Conservation (phyloP, 495 filamentous ascomycete species). For the Letharia lupina region DNA sequence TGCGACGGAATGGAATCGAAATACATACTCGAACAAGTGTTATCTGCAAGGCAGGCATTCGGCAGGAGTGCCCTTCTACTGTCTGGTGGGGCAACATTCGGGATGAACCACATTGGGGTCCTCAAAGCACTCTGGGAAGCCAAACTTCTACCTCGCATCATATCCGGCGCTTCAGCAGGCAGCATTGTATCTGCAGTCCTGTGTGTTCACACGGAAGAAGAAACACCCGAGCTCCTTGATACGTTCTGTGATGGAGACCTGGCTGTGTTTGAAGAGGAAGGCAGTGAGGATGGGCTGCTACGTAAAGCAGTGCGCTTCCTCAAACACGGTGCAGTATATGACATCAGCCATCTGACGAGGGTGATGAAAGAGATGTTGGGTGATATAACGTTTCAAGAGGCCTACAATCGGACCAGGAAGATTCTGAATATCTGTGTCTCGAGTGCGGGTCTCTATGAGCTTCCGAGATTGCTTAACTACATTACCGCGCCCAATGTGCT, state of each 20-base stretch:
- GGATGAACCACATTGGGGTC: constrained; percentile 96
- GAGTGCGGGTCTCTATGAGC: constrained; percentile 75
- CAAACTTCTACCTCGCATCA: constrained; percentile 75
- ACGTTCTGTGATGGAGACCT: constrained; percentile 75
- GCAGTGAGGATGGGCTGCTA: constrained; percentile 57
- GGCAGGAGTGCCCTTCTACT: constrained; percentile 79
- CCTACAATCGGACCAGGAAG: constrained; percentile 81
- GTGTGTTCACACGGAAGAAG: constrained; percentile 76
- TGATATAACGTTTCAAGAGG: constrained; percentile 90
- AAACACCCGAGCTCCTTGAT: constrained; percentile 63
- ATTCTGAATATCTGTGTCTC: constrained; percentile 93
- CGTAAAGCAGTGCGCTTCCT: constrained; percentile 66
- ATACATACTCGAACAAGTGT: constrained; percentile 63
- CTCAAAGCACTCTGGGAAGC: constrained; percentile 73
- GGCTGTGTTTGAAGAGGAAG: constrained; percentile 70
- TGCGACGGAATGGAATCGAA: constrained; percentile 50
- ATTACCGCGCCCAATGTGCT: constrained; percentile 88
- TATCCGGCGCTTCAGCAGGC: constrained; percentile 90
- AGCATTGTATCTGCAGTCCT: constrained; percentile 84
- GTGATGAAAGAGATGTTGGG: constrained; percentile 75
- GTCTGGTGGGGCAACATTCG: constrained; percentile 87
- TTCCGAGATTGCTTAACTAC: constrained; percentile 82
- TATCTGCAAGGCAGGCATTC: constrained; percentile 76
- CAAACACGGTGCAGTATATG: constrained; percentile 73
- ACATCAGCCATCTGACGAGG: constrained; percentile 67